These are phyloP conservation scores for Apiotrichum domesticum DNA, from an alignment of 1,284 basidiomycete species.

Conservation along the genomic window DNA sequence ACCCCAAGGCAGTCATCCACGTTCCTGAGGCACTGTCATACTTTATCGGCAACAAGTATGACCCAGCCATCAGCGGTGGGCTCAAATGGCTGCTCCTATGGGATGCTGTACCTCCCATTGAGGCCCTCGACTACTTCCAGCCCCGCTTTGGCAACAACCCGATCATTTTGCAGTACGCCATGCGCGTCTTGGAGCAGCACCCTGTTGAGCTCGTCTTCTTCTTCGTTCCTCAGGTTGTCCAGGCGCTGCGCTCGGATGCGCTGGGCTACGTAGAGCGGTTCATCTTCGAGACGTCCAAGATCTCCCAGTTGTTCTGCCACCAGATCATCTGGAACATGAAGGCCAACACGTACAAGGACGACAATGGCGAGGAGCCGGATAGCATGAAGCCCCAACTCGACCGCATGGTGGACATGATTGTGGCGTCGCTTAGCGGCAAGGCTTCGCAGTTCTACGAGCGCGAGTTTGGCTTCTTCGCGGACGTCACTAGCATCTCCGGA, in stretches of 20 bases:
- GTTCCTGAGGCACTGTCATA: conserved; percentile 72
- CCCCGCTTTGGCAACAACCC: conserved; percentile 76
- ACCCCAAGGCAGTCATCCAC: conserved; percentile 65
- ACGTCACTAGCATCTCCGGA: conserved; percentile 95
- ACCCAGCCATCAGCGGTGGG: conserved; percentile 28
- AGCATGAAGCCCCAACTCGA: conserved; percentile 94
- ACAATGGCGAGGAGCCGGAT: conserved; percentile 67
- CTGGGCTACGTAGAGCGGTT: conserved; percentile 91
- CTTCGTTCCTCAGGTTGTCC: conserved; percentile 98
- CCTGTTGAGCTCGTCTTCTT: conserved; percentile 95
- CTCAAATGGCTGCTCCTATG: conserved; percentile 75
- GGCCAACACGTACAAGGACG: conserved; percentile 93
- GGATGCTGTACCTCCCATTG: conserved; percentile 81
- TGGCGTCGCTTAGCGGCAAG: conserved; percentile 80
- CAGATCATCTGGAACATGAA: conserved; percentile 99
- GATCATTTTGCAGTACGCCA: conserved; percentile 88
- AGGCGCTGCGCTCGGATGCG: conserved; percentile 82
- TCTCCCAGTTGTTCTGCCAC: conserved; percentile 97
- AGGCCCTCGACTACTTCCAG: conserved; percentile 82
- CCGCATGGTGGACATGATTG: conserved; percentile 73
- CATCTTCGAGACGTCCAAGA: conserved; percentile 95
- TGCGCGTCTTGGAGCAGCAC: conserved; percentile 90
- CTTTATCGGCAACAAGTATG: conserved; percentile 68
- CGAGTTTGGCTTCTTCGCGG: conserved; percentile 93
- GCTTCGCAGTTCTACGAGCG: conserved; percentile 87